Base-by-base conservation (phyloP, 192 early-diverging fungal genomes). In the Rhizoclosmatium sp. region DNA sequence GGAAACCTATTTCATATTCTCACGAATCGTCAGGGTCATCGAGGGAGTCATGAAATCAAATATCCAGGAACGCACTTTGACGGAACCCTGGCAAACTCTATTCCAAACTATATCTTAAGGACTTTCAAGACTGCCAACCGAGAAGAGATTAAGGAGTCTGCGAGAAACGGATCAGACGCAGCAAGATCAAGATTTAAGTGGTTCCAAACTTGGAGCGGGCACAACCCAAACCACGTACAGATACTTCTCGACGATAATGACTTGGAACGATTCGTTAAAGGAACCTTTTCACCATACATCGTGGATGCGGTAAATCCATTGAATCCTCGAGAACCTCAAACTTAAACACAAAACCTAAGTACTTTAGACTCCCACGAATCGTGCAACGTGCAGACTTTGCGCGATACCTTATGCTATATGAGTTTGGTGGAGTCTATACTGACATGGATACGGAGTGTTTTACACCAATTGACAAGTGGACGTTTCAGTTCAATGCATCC, bases 371-470 rank as follows among this genome's bases (percentile, higher is more conserved):
- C 5, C 73, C 73, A 31, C 41, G 40, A 44, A 59, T 71, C 72
- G 75, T 82, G 16, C 72, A 78, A 69, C 65, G 69, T 5, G 67
- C 80, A 21, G 80, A 82, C 48, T 76, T 82, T 47, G 59, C 44
- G 3, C 66, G 84, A 54, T 84, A 84, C 71, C 58, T 83, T 61
- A 58, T 85, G 41, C 64, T 85, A 58, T 67, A 51, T 39, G 40
- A 61, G 3, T 71, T 76, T 31, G 84, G 84, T 19, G 84, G 84
- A 40, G 67, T 85, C 1, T 85, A 85, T 60, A 69, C 71, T 41
- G 84, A 85, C 61, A 67, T 75, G 59, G 84, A 85, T 49, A 78
- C 81, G 14, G 46, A 21, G 45, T 71, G 69, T 54, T 48, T 65
- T 31, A 56, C 59, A 19, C 62, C 81, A 4, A 46, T 83, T 47